Evolutionary conservation across 352 stramenopile species (phyloP), one percentile per base, ranked within the genome.

Genomic region (Phytophthora lateralis): DNA sequence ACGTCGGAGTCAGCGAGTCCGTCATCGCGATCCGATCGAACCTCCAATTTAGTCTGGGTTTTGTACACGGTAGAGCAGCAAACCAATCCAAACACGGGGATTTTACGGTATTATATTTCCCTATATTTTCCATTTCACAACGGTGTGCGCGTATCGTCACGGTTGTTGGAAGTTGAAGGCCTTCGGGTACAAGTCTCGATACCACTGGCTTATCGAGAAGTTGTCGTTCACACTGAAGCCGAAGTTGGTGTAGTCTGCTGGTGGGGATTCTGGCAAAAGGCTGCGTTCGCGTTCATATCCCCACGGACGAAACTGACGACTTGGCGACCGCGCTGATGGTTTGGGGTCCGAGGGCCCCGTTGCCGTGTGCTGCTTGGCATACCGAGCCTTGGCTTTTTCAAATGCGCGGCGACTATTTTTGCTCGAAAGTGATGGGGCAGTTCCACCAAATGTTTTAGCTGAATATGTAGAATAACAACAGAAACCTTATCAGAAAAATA

Each of bases 161-260:
- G 7, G 27, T 11, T 32, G 7, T 11, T 32, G 27, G 27, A 32
- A 60, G 1, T 15, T 38, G 15, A 65, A 62, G 6, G 56, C 27
- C 30, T 45, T 66, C 26, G 67, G 62, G 17, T 72, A 72, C 48
- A 75, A 51, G 14, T 72, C 67, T 55, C 34, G 57, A 38, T 69
- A 66, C 67, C 67, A 75, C 50, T 72, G 62, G 48, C 42, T 45
- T 20, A 72, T 63, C 7, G 67, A 75, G 54, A 75, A 75, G 42
- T 69, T 66, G 53, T 75, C 62, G 57, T 64, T 54, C 43, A 75
- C 29, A 18, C 63, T 72, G 59, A 69, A 75, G 20, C 39, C 34
- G 29, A 71, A 69, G 8, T 37, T 56, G n/a, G 29, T 59, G 4
- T 47, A 17, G 17, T 58, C 39, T 26, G 60, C 18, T 24, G 15